These are phyloP conservation scores for Pythium coloratum DNA, from an alignment of 352 stramenopile genomes.

Conservation along the genomic window DNA sequence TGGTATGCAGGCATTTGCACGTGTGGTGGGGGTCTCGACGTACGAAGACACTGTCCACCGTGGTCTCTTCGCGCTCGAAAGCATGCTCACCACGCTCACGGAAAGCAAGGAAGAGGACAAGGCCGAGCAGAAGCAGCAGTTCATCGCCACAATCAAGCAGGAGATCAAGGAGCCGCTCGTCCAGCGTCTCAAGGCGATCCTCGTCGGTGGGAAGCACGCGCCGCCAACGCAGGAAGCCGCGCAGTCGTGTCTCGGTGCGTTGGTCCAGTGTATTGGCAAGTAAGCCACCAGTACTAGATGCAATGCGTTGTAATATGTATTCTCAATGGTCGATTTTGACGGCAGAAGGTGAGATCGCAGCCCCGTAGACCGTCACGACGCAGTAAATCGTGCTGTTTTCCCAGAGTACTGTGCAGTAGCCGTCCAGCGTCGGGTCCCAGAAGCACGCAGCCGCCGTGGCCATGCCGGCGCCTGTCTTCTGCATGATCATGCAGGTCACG, in stretches of 20 bases:
- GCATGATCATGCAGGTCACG: slow-evolving; percentile 86
- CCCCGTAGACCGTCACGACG: slow-evolving; percentile 81
- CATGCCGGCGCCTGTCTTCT: slow-evolving; percentile 78
- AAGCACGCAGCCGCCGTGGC: slow-evolving; percentile 70
- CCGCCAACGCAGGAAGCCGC: slow-evolving; percentile 44
- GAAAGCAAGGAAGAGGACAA: slow-evolving; percentile 26
- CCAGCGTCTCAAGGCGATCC: slow-evolving; percentile 37
- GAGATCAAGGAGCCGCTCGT: slow-evolving; percentile 32
- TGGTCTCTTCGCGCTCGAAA: slow-evolving; percentile 73
- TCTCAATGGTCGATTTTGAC: slow-evolving; percentile 67
- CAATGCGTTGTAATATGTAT: not conserved
- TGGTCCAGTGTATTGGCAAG: slow-evolving; percentile 32
- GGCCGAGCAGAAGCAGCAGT: slow-evolving; percentile 50
- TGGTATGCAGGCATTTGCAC: slow-evolving; percentile 53
- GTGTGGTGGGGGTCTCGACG: slow-evolving; percentile 48
- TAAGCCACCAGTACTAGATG: slow-evolving; percentile 2
- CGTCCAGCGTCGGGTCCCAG: slow-evolving; percentile 76
- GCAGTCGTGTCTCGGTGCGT: slow-evolving; percentile 43
- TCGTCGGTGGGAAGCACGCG: slow-evolving; percentile 23
- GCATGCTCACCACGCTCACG: slow-evolving; percentile 55
- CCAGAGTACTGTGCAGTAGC: slow-evolving; percentile 83
- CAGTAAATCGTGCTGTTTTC: slow-evolving; percentile 87
- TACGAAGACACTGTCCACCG: slow-evolving; percentile 75
- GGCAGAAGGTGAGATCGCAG: slow-evolving; percentile 75
- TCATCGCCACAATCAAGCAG: slow-evolving; percentile 40